phyloP scores from a whole-genome alignment of 305 asterid genomes.

The Solanum aculeatissimum region DNA sequence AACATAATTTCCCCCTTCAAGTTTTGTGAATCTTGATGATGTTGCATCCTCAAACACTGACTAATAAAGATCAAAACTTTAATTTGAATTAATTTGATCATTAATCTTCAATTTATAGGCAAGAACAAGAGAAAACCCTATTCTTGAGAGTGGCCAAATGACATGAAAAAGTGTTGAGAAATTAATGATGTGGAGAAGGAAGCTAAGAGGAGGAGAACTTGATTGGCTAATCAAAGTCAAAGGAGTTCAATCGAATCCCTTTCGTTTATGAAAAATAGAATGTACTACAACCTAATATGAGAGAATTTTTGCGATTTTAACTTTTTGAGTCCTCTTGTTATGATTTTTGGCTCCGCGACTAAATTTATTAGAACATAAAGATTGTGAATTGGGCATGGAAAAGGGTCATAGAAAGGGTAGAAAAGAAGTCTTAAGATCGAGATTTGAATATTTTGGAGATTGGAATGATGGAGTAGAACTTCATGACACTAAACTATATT shows the following conservation, averaged over 20 bases:
- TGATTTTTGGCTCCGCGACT: not conserved
- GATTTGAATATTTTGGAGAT: not conserved
- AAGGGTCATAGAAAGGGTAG: not conserved
- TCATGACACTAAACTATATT: not conserved
- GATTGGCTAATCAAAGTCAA: not conserved
- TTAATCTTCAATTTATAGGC: not conserved
- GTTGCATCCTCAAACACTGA: slow-evolving; percentile 14
- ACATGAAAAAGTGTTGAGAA: not conserved
- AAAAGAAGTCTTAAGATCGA: not conserved
- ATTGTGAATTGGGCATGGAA: not conserved
- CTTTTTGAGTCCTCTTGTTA: not conserved
- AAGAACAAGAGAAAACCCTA: not conserved
- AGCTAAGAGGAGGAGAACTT: not conserved
- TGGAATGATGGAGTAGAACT: not conserved
- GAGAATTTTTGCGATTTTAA: not conserved
- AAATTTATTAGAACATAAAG: not conserved
- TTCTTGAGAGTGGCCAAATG: not conserved
- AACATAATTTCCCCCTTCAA: not conserved
- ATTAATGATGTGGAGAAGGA: not conserved
- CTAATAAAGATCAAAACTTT: not conserved
- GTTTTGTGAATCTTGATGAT: slow-evolving; percentile 15
- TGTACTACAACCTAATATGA: not conserved
- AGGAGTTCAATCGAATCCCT: not conserved
- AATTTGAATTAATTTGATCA: not conserved
- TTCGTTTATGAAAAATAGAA: not conserved